Evolutionary conservation across 2,329 filamentous ascomycete species (phyloP).

Genomic region (Graphiopsis chlorocephala): DNA sequence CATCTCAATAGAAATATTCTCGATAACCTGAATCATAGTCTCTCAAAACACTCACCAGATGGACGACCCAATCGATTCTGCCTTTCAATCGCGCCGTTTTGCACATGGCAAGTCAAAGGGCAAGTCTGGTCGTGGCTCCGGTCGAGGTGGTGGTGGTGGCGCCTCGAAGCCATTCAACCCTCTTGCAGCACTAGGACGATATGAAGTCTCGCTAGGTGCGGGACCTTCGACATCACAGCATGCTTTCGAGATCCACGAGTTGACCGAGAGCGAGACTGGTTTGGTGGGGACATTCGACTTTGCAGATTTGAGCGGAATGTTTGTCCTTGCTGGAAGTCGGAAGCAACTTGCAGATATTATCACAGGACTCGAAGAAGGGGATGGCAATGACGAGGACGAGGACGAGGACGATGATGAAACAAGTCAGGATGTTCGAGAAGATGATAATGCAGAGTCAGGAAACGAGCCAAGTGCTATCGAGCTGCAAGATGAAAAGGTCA

Average conservation of each 20-base stretch:
- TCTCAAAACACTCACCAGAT: neutral
- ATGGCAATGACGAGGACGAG: neutral
- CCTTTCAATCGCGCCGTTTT: slow-evolving; percentile 1
- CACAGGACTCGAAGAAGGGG: slow-evolving; percentile 6
- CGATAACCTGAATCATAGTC: neutral
- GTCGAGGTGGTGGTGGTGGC: neutral
- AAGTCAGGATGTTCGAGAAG: neutral
- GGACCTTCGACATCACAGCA: neutral
- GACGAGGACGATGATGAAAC: neutral
- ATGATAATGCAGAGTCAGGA: neutral
- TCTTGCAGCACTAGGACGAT: slow-evolving; percentile 10
- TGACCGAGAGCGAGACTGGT: slow-evolving; percentile 8
- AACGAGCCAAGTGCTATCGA: slow-evolving; percentile 11
- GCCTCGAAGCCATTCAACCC: slow-evolving; percentile 13
- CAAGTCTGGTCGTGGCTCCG: neutral
- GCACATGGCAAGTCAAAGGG: slow-evolving; percentile 6
- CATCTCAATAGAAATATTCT: neutral
- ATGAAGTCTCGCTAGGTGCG: slow-evolving; percentile 11
- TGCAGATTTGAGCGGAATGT: slow-evolving; percentile 2
- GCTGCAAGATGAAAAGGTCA: slow-evolving; percentile 17
- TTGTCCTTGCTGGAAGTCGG: slow-evolving; percentile 18
- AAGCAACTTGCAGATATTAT: slow-evolving; percentile 15
- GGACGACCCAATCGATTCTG: neutral
- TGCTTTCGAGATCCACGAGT: slow-evolving; percentile 18
- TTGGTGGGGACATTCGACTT: slow-evolving; percentile 13